Base-by-base conservation (phyloP, 495 filamentous ascomycete genomes). In the Jackrogersella multiformis region DNA sequence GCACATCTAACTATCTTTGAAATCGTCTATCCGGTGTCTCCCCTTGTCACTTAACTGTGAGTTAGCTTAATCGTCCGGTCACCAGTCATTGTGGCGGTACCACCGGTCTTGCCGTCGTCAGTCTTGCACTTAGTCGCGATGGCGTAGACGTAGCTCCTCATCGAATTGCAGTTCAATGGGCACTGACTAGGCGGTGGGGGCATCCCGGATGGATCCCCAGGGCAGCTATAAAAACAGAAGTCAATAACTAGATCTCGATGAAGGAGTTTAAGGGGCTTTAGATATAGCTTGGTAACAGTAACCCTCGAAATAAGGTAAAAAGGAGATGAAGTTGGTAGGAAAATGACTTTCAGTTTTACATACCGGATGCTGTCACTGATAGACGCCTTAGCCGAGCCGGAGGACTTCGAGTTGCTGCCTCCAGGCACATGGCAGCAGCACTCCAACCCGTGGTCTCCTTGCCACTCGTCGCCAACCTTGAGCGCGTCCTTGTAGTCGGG, bases 41-140 rank as follows among this genome's bases (percentile, higher is more conserved):
- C 32, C 15, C n/a, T n/a, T n/a, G n/a, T n/a, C n/a, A 56, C 32
- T 44, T 64, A 63, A 28, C 30, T 64, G n/a, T 34, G 53, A 16
- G 18, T 18, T 15, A 69, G 3, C 6, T 16, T 64, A n/a, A 48
- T 64, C 44, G 42, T 35, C 13, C 26, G 9, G 6, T 41, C 39
- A 7, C 21, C 48, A 24, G 16, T 5, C 1, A 66, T 6, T 2
- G 8, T 41, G 0, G 38, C 56, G 1, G 56, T 28, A 1, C 63
- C 63, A 10, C 55, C 55, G 28, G 56, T 66, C 39, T 54, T 60
- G 9, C 56, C 56, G 18, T 66, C 34, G 6, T 7, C 15, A 15
- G 21, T 55, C 48, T 66, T 65, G 16, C 62, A 60, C 48, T 60
- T 59, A 1, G 62, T 60, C 15, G 62, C 62, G 16, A 66, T 66